A percentile compares a stretch with the other conserved stretches of the same genome.
phyloP scores from a whole-genome alignment of 78 protist genomes.

The Dictyostelium capitatum region DNA sequence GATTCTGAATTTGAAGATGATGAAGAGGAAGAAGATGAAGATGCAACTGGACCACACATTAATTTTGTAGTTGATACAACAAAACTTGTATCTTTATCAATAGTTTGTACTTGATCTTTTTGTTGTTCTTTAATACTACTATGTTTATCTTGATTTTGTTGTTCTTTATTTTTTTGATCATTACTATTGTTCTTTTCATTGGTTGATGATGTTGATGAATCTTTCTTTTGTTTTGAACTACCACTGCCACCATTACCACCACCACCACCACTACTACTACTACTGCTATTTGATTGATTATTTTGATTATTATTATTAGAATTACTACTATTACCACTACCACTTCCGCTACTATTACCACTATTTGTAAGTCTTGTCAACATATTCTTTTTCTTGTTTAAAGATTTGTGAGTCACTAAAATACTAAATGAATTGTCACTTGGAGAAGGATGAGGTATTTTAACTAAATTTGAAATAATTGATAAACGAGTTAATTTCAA shows the following conservation, averaged over 20 bases:
- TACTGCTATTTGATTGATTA: background rate
- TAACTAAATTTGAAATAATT: background rate
- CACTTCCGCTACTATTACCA: background rate
- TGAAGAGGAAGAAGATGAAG: conserved; percentile 15
- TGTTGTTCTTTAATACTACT: background rate
- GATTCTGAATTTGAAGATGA: conserved; percentile 1
- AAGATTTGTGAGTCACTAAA: conserved; percentile 14
- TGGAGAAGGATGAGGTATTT: background rate
- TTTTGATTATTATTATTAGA: background rate
- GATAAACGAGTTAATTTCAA: conserved; percentile 44
- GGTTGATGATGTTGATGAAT: background rate
- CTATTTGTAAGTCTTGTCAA: background rate
- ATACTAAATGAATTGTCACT: conserved; percentile 12
- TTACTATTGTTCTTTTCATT: background rate
- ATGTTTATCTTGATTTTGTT: background rate
- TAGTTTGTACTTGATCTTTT: background rate
- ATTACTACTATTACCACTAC: background rate
- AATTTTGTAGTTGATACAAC: conserved; percentile 30
- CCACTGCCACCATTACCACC: background rate
- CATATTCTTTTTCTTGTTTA: conserved; percentile 6
- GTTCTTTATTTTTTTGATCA: background rate
- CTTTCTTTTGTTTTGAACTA: background rate
- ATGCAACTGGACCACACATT: conserved; percentile 47
- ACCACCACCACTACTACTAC: background rate
- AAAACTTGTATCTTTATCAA: conserved; percentile 25